These are phyloP conservation scores for Myriosclerotinia scirpicola DNA, from an alignment of 2,329 filamentous ascomycete species.

Conservation along the genomic window DNA sequence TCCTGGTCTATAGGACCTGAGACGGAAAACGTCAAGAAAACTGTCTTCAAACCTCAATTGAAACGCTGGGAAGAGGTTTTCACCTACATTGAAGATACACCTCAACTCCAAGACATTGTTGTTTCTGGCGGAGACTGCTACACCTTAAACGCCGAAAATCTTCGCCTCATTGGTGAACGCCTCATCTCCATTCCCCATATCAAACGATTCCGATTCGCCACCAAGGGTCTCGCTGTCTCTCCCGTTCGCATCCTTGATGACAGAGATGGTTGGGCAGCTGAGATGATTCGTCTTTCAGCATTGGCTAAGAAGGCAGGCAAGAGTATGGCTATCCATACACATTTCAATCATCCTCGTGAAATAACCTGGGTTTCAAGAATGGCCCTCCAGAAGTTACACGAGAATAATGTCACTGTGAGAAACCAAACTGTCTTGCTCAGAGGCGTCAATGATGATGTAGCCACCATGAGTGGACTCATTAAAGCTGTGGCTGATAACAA, in stretches of 20 bases:
- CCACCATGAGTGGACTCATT: conserved; percentile 55
- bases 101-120: conserved; percentile 56
- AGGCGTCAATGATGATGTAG: conserved; percentile 57
- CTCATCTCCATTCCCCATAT: conserved; percentile 59
- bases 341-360: conserved; percentile 64
- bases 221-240: conserved; percentile 60
- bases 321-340: conserved; percentile 61
- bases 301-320: conserved; percentile 55
- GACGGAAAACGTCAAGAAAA: conserved; percentile 53
- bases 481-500: conserved; percentile 55
- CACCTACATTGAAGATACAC: conserved; percentile 53
- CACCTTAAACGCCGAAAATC: conserved; percentile 53
- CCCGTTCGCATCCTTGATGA: conserved; percentile 56
- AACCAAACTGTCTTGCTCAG: conserved; percentile 61
- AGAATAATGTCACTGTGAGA: conserved; percentile 54
- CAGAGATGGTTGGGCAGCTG: conserved; percentile 53
- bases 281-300: conserved; percentile 52
- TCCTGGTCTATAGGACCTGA: conserved; percentile 58
- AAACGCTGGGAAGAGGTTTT: conserved; percentile 57
- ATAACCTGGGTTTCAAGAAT: conserved; percentile 59
- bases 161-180: conserved; percentile 54
- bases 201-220: conserved; percentile 59
- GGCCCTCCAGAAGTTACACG: conserved; percentile 52
- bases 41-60: conserved; percentile 44
- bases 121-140: conserved; percentile 64